Conservation (phyloP, 2,329 filamentous ascomycete genomes). For the Scortechinia acanthostroma region DNA sequence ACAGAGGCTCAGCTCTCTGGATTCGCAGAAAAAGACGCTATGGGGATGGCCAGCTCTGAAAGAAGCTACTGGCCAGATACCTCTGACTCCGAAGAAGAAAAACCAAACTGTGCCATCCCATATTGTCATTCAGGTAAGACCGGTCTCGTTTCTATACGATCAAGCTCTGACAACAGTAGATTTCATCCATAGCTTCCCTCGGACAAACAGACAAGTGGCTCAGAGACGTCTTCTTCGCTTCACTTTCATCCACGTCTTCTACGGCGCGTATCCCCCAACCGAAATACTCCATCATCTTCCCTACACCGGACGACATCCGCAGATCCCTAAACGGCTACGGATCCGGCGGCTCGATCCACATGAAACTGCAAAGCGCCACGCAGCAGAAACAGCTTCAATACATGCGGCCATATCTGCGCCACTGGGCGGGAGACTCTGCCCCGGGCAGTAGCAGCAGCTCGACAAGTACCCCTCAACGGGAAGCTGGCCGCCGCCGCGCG, state of each 20-base stretch:
- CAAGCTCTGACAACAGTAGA: slow-evolving; percentile 23
- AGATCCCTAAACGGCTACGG: slow-evolving; percentile 45
- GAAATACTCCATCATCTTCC: slow-evolving; percentile 46
- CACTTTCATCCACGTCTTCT: not conserved
- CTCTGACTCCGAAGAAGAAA: not conserved
- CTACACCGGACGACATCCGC: slow-evolving; percentile 45
- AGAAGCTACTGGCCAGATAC: not conserved
- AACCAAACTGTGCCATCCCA: not conserved
- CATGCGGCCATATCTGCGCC: slow-evolving; percentile 39
- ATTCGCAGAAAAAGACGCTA: slow-evolving; percentile 23
- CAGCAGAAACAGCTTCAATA: slow-evolving; percentile 46
- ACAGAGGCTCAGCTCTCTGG: slow-evolving; percentile 20
- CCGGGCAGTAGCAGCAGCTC: not conserved
- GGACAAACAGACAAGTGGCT: slow-evolving; percentile 45
- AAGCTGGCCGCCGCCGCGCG: slow-evolving; percentile 18
- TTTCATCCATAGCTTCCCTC: slow-evolving; percentile 49
- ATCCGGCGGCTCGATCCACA: slow-evolving; percentile 49
- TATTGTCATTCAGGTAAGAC: slow-evolving; percentile 32
- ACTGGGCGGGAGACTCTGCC: slow-evolving; percentile 30
- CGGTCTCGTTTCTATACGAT: slow-evolving; percentile 46
- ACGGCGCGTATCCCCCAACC: not conserved
- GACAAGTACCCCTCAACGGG: not conserved
- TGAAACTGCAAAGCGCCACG: slow-evolving; percentile 38
- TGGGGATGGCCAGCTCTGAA: slow-evolving; percentile 43
- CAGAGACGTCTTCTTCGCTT: slow-evolving; percentile 15